Conservation (phyloP, 805 yeast species). For the Yarrowia hollandica region DNA sequence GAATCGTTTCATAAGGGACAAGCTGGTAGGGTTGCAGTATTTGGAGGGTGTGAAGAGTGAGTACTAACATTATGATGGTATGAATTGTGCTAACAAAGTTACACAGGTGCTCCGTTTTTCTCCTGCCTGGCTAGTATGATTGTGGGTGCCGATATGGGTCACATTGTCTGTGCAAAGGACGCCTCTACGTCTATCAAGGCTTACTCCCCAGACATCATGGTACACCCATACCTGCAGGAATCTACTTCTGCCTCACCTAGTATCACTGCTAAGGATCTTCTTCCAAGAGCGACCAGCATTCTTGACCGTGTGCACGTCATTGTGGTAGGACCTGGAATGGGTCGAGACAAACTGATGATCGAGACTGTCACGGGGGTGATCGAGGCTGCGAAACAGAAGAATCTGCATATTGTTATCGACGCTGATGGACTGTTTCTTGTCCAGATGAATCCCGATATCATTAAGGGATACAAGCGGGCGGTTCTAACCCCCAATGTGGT, state of each 20-base stretch:
- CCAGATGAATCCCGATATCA: conserved; percentile 55
- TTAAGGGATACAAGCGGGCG: conserved; percentile 58
- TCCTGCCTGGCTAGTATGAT: conserved; percentile 81
- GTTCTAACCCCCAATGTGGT: conserved; percentile 86
- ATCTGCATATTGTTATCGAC: conserved; percentile 76
- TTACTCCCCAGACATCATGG: conserved; percentile 93
- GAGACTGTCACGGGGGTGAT: conserved; percentile 59
- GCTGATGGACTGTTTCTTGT: conserved; percentile 84
- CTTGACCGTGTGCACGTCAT: conserved; percentile 73
- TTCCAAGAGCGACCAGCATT: conserved; percentile 57
- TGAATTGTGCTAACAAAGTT: conserved; percentile 41
- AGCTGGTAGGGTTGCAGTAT: conserved; percentile 78
- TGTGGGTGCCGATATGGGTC: conserved; percentile 86
- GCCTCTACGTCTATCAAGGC: conserved; percentile 83
- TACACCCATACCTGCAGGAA: conserved; percentile 82
- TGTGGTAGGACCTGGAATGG: conserved; percentile 92
- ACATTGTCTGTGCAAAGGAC: conserved; percentile 75
- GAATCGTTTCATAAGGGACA: conserved; percentile 86
- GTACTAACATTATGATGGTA: no score
- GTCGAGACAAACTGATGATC: conserved; percentile 73
- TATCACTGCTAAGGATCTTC: conserved; percentile 41
- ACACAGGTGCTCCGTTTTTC: conserved; percentile 96
- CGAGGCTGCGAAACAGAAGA: conserved; percentile 53
- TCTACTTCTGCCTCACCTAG: conserved; percentile 39
- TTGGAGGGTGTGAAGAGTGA: conserved; percentile 90